phyloP scores from a whole-genome alignment of 2,329 filamentous ascomycete genomes.

The Reticulascus tulasneorum region DNA sequence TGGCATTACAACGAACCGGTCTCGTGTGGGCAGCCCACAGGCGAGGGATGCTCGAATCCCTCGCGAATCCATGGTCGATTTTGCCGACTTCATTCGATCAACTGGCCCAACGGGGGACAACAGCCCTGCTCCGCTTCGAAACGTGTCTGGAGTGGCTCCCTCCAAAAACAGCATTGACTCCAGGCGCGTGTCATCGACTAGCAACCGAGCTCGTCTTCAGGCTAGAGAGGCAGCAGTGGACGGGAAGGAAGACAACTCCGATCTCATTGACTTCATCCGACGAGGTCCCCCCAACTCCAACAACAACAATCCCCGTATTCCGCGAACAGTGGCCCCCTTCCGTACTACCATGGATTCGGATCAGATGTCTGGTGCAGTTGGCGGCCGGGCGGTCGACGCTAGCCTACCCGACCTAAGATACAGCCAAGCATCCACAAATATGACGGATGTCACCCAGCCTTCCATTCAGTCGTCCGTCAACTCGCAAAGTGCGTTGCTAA shows the following conservation, averaged over 20 bases:
- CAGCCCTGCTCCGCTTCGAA: conserved; percentile 30
- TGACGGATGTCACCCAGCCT: conserved; percentile 54
- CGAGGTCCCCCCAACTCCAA: conserved; percentile 67
- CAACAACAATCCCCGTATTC: conserved; percentile 65
- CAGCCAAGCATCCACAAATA: conserved; percentile 52
- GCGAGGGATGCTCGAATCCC: conserved; percentile 72
- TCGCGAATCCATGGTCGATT: conserved; percentile 67
- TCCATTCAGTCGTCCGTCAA: conserved; percentile 64
- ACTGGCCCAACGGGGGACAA: conserved; percentile 65
- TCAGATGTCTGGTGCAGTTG: conserved; percentile 55
- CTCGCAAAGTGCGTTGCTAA: conserved; percentile 68
- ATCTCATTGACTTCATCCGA: conserved; percentile 93
- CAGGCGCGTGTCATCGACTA: conserved; percentile 31
- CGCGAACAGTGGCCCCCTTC: conserved; percentile 80
- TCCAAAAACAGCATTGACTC: conserved; percentile 34
- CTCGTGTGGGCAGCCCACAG: conserved; percentile 26
- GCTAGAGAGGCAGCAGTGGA: conserved; percentile 68
- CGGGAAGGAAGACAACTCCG: conserved; percentile 66
- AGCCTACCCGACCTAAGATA: conserved; percentile 52
- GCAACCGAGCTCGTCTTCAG: conserved; percentile 53
- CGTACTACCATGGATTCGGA: conserved; percentile 83
- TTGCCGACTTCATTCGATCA: conserved; percentile 84
- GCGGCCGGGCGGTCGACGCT: conserved; percentile 55
- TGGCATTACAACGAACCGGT: conserved; percentile 24
- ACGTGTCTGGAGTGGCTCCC: conserved; percentile 23